Evolutionary conservation across 2,329 filamentous ascomycete genomes (phyloP), one percentile per base, ranked within the genome.

Genomic region (Arachnopeziza araneosa): DNA sequence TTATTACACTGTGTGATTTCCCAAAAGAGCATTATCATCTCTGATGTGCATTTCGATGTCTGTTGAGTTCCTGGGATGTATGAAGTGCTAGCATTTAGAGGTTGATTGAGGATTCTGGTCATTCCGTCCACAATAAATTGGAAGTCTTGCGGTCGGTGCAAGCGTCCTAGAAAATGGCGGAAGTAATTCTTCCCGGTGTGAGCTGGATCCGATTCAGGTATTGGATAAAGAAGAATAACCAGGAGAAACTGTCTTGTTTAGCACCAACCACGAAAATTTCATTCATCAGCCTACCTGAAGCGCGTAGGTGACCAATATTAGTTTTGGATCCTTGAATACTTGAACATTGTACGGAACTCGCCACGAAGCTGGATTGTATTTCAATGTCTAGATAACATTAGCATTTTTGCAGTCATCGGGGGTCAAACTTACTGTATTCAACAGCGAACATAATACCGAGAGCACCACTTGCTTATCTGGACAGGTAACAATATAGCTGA

Each of bases 11-110:
- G 95, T 4, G 95, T 85, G 48, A 91, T 86, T 77, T 99, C 95
- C 95, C 95, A 99, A 72, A 98, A 97, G 1, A 99, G 81, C 83
- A 97, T 95, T 58, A 98, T 87, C 78, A 96, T 96, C 75, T 99
- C 95, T 1, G 95, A 93, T 0, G 93, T 91, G 81, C 93, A 96
- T 70, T 90, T 91, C 56, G 91, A 79, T 0, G 89, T 84, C 54
- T 88, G 61, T 69, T 96, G 91, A 49, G 88, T 88, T 4, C 92
- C 91, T 0, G 93, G 92, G 1, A 97, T 84, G 73, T 96, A 97
- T 0, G 93, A 93, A 12, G 85, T 84, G 60, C 91, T 96, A 51
- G 91, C 88, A 75, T 96, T 91, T 63, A 97, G 86, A 24, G 93
- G 93, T 68, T 97, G 93, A 68, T 96, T 95, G 55, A 99, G 79